These are phyloP conservation scores for Scytalidium sp. DNA, from an alignment of 2,329 filamentous ascomycete genomes.

Conservation along the genomic window DNA sequence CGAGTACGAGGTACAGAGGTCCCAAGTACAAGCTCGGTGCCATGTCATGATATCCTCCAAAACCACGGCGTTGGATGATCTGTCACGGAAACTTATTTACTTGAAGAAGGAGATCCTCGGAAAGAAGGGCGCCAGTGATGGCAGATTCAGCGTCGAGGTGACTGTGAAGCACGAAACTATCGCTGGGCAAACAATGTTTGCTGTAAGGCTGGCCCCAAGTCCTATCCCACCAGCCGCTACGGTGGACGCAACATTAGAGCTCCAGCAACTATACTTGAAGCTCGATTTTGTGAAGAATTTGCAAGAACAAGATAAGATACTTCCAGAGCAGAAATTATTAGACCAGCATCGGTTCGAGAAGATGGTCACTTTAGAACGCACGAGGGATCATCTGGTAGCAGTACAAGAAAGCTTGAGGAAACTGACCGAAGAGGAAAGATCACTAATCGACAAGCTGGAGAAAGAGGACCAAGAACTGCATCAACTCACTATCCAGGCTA, in stretches of 20 bases:
- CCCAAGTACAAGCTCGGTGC: slow-evolving; percentile 3
- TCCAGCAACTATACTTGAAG: neutral
- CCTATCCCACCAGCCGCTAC: neutral
- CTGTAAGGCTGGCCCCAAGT: slow-evolving; percentile 1
- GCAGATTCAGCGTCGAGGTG: slow-evolving; percentile 2
- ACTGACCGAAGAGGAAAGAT: no score
- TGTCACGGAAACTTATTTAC: slow-evolving; percentile 1
- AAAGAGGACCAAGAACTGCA: no score
- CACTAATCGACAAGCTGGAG: no score
- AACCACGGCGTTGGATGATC: slow-evolving; percentile 2
- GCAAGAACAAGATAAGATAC: neutral
- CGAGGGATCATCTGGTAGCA: neutral
- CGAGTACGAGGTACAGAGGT: neutral
- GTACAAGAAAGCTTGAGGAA: no score
- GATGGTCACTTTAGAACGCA: neutral
- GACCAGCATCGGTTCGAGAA: neutral
- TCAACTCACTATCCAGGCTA: no score
- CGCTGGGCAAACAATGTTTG: slow-evolving; percentile 5
- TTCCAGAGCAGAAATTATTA: neutral
- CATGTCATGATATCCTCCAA: slow-evolving; percentile 7
- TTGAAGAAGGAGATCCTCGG: slow-evolving; percentile 6
- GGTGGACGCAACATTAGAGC: neutral
- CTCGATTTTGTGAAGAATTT: neutral
- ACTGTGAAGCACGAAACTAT: neutral
- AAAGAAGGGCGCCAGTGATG: slow-evolving; percentile 6